Conservation (phyloP, 163 green algal genomes). For the Prototheca wickerhamii region DNA sequence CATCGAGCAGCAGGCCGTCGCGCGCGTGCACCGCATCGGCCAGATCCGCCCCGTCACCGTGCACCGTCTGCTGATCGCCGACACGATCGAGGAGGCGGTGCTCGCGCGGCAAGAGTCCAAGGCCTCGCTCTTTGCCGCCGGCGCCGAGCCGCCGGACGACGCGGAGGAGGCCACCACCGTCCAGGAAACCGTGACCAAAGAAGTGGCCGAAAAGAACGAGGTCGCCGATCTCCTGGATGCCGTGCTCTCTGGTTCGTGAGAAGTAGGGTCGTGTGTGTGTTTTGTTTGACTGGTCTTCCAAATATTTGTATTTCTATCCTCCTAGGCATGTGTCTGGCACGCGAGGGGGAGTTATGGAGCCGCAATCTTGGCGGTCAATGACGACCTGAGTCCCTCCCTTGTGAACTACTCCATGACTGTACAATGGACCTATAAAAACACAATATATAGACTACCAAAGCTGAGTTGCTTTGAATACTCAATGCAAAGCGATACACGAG, state of each 20-base stretch:
- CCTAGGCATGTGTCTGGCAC: too few species aligned
- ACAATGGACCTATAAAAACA: too few species aligned
- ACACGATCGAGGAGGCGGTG: conserved; percentile 32
- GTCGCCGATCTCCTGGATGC: conserved; percentile 8
- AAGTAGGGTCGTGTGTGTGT: too few species aligned
- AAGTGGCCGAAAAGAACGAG: conserved; percentile 2
- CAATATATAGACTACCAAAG: too few species aligned
- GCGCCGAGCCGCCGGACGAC: conserved; percentile 6
- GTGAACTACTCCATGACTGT: too few species aligned
- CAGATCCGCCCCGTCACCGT: conserved; percentile 55
- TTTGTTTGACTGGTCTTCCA: too few species aligned
- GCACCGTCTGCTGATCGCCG: conserved; percentile 51
- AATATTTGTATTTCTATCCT: too few species aligned
- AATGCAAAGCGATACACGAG: too few species aligned
- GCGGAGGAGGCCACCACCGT: conserved; percentile 18
- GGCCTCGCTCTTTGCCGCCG: conserved; percentile 12
- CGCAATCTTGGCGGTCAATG: too few species aligned
- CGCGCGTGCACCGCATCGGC: conserved; percentile 72
- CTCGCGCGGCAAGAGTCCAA: conserved; percentile 20
- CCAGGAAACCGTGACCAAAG: conserved; percentile 1
- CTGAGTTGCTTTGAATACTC: too few species aligned
- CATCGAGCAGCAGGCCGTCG: conserved; percentile 78
- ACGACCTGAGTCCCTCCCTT: too few species aligned
- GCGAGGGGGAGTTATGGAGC: too few species aligned
- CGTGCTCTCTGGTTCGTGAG: neutral